phyloP scores from a whole-genome alignment of 441 rosid species.

The Erysimum cheiri region DNA sequence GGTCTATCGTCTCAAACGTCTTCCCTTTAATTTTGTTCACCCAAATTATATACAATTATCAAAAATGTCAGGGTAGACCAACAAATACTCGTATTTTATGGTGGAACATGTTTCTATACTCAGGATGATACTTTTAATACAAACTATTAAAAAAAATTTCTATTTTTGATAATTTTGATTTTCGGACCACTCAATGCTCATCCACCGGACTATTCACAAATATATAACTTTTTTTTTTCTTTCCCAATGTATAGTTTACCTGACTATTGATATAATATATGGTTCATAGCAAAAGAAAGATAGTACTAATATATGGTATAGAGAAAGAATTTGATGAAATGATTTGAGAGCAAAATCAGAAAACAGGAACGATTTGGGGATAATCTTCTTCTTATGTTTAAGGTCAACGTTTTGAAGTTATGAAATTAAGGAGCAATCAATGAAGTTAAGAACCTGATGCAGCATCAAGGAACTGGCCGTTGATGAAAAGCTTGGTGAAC shows the following conservation, averaged over 20 bases:
- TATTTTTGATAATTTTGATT: background rate
- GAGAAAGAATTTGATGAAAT: background rate
- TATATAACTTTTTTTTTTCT: too few relatives aligned
- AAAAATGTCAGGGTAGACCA: constrained; percentile 35
- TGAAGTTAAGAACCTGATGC: too few relatives aligned
- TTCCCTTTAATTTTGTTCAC: constrained; percentile 43
- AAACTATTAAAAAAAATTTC: background rate
- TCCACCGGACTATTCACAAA: background rate
- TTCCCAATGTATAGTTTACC: background rate
- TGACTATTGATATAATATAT: background rate
- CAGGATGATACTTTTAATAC: background rate
- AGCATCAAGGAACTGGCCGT: constrained; percentile 76
- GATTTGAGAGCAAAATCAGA: background rate
- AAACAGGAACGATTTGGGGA: background rate
- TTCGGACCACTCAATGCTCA: constrained; percentile 15
- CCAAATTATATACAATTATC: constrained; percentile 1
- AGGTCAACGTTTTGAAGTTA: constrained; percentile 32
- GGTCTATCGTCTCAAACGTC: constrained; percentile 77
- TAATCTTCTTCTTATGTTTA: background rate
- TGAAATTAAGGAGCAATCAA: too few relatives aligned
- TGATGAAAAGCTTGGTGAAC: constrained; percentile 76
- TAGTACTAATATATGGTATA: background rate
- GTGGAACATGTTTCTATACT: constrained; percentile 17
- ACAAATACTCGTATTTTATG: background rate
- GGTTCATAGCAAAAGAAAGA: too few relatives aligned